Conservation (phyloP, 1,284 basidiomycete genomes). For the Naganishia liquefaciens region DNA sequence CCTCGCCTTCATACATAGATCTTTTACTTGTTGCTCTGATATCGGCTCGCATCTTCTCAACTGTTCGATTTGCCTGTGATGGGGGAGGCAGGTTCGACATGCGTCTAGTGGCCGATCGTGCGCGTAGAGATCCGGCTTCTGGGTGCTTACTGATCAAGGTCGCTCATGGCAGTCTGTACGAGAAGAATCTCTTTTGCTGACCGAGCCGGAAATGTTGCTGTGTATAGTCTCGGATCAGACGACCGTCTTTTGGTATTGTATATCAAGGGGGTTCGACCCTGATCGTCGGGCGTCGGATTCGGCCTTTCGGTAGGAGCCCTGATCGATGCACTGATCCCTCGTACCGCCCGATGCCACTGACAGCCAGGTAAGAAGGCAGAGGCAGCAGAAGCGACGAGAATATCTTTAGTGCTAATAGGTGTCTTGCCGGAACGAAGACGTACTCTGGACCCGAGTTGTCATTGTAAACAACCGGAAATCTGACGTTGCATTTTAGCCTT, state of each 20-base stretch:
- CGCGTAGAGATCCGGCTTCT: not conserved
- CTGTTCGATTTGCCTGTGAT: conserved; percentile 65
- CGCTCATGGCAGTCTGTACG: conserved; percentile 18
- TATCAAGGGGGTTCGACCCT: too few species aligned
- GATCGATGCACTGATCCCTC: too few species aligned
- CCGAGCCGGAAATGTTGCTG: not conserved
- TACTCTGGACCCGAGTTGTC: conserved; percentile 7
- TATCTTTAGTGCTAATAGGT: not conserved
- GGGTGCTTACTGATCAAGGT: conserved; percentile 31
- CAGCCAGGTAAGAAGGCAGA: too few species aligned
- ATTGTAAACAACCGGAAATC: conserved; percentile 24
- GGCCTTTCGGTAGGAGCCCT: too few species aligned
- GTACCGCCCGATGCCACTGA: too few species aligned
- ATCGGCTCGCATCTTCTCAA: conserved; percentile 82
- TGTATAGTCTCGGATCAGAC: not conserved
- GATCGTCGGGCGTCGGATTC: too few species aligned
- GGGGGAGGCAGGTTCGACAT: not conserved
- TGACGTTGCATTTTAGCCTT: not conserved
- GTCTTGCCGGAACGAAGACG: not conserved
- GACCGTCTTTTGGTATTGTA: not conserved
- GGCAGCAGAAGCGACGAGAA: too few species aligned
- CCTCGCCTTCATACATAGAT: conserved; percentile 88
- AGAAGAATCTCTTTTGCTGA: not conserved
- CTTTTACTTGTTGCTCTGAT: conserved; percentile 87
- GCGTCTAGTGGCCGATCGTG: not conserved